Evolutionary conservation across 2,329 filamentous ascomycete genomes (phyloP), one percentile per base, ranked within the genome.

Genomic region (Magnaporthiopsis incrustans): DNA sequence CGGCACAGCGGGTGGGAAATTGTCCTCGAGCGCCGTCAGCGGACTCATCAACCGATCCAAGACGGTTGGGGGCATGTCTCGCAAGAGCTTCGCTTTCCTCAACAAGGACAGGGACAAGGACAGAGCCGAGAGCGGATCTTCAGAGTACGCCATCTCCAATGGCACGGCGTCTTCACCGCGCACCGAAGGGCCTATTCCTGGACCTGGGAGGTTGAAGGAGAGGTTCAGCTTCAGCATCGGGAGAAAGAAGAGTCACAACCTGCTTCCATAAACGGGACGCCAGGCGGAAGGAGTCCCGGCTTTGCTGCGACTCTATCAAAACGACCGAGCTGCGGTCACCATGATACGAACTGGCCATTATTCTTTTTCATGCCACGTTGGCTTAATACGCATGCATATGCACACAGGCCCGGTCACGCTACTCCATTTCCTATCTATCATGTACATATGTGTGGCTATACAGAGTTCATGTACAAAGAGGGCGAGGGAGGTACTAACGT

Each of bases 1-100:
- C n/a, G 32, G 38, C 60, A 57, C 25, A 10, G 60, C 60, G 38
- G 44, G 30, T 12, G 25, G 30, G 22, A 38, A 58, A 8, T 26
- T 27, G 14, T 7, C 26, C 58, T 60, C 58, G 7, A 62, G 59
- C 56, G 63, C 65, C 26, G 65, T 63, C 32, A 56, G 73, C 35
- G 78, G 80, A 6, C 79, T 85, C 35, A 77, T 95, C 57, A 86
- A 85, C 70, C 82, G 90, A 59, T 87, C 90, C 67, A 85, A 87
- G 69, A 82, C 88, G 64, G 58, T 60, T 32, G 86, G 86, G 12
- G 91, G 88, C 67, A 83, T 96, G 78, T 85, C 90, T 61, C 85
- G 88, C 67, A 91, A 89, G 75, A 89, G 90, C 68, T 88, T 91
- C 70, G 84, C 83, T 38, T 89, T 90, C 71, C 77, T 88, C 53